Evolutionary conservation across 805 yeast species (phyloP).

Genomic region (Phaffomyces opuntiae): DNA sequence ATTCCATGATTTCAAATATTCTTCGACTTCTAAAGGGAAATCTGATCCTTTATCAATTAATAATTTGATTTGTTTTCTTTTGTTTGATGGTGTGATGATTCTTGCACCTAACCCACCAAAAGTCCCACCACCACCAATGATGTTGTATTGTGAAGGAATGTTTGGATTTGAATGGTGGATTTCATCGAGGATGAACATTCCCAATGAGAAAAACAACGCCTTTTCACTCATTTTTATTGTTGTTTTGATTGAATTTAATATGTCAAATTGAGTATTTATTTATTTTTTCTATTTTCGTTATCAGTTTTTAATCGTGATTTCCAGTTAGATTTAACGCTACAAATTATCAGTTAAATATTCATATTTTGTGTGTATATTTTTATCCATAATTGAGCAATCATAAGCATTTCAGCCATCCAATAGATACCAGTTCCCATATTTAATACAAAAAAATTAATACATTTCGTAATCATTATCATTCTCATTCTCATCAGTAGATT

Average conservation of each 20-base stretch:
- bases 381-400: no score
- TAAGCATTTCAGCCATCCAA: no score
- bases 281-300: no score
- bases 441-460: slow-evolving; percentile 1
- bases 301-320: no score
- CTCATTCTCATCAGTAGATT: slow-evolving; percentile 3
- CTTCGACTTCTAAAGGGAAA: slow-evolving; percentile 47
- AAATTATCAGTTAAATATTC: no score
- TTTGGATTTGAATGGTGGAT: slow-evolving; percentile 44
- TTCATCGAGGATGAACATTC: slow-evolving; percentile 88
- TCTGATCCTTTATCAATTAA: slow-evolving; percentile 77
- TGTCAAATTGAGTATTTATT: not conserved
- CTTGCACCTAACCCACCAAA: slow-evolving; percentile 74
- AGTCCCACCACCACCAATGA: slow-evolving; percentile 90
- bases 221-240: not conserved
- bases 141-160: slow-evolving; percentile 33
- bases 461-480: slow-evolving; percentile 15
- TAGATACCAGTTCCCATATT: no score
- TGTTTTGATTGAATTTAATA: not conserved
- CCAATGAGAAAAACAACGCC: slow-evolving; percentile 55
- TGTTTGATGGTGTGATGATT: slow-evolving; percentile 35
- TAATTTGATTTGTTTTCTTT: slow-evolving; percentile 48
- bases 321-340: no score
- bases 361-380: no score
- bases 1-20: slow-evolving; percentile 50